A percentile compares a stretch with the other conserved stretches of the same genome.
These are phyloP conservation scores for Stachybotrys elegans DNA, from an alignment of 2,329 filamentous ascomycete species.

Conservation along the genomic window DNA sequence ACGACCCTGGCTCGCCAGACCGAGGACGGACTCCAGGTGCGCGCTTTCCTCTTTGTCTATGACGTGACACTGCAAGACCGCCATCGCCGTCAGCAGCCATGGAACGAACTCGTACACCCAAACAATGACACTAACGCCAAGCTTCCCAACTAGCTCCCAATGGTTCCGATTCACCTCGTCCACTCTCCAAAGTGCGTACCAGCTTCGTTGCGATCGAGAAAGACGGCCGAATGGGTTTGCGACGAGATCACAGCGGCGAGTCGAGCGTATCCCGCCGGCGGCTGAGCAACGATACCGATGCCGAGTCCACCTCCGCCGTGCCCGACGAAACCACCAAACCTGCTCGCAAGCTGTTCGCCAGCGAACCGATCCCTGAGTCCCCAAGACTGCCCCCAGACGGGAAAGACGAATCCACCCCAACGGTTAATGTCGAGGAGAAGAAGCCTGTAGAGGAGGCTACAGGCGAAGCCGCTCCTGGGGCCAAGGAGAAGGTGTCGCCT, in stretches of 20 bases:
- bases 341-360: constrained; percentile 18
- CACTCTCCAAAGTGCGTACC: constrained; percentile 69
- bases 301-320: constrained; percentile 24
- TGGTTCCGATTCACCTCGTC: constrained; percentile 51
- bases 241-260: constrained; percentile 32
- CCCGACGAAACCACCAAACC: constrained; percentile 29
- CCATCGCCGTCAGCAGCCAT: no score
- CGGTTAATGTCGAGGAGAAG: constrained; percentile 35
- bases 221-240: constrained; percentile 52
- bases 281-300: constrained; percentile 29
- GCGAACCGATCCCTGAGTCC: constrained; percentile 38
- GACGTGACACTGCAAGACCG: no score
- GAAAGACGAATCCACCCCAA: constrained; percentile 19
- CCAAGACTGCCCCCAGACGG: constrained; percentile 22
- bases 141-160: constrained; percentile 24
- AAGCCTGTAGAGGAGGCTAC: constrained; percentile 32
- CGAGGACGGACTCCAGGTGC: constrained; percentile 63
- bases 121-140: no score
- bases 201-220: constrained; percentile 71
- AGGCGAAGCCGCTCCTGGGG: constrained; percentile 23
- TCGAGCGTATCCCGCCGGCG: constrained; percentile 31
- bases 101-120: no score
- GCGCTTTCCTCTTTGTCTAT: no score
- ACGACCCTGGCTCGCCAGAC: constrained; percentile 59
- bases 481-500: no score